Evolutionary conservation across 306 rosid genomes (phyloP), one percentile per base, ranked within the genome.

Genomic region (Psophocarpus tetragonolobus): DNA sequence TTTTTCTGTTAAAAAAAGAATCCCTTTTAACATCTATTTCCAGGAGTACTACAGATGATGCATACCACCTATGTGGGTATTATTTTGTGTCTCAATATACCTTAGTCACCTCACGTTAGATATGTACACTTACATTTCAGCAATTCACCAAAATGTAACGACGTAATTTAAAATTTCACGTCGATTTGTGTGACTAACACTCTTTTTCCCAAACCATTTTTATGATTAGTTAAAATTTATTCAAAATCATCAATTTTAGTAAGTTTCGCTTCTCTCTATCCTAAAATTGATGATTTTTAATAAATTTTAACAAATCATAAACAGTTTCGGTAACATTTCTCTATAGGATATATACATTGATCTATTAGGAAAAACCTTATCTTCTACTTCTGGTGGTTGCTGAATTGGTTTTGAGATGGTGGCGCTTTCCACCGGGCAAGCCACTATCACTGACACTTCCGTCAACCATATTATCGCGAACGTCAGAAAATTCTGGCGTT

Each of bases 391-490:
- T 73, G 75, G 96, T 75, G 15, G 87, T 47, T 4, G 93, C 70
- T 17, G 85, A 75, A 83, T 80, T 89, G 32, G 86, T 79, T 67
- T 86, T 96, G 79, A 64, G 21, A 42, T 79, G 88, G 69, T 79
- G 91, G 78, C 91, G 85, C 90, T 82, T 89, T 42, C 85, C 81
- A 15, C n/a, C 75, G 44, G 84, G 35, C 80, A 92, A 27, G 39
- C 94, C 93, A 82, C 97, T 90, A 87, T 96, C 99, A 62, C 99
- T 96, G 10, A 86, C 68, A 68, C 99, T 92, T 41, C 99, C 98
- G 84, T 83, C 94, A 18, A 77, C 91, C 58, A 26, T 13, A 27
- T 4, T 56, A 51, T 86, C 94, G 15, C 81, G 91, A 36, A 50
- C 79, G 80, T 88, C 99, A 9, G 96, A 86, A 77, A 91, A 90